Evolutionary conservation across 2,329 filamentous ascomycete species (phyloP), one percentile per base, ranked within the genome.

Genomic region (Blastomyces percursus): DNA sequence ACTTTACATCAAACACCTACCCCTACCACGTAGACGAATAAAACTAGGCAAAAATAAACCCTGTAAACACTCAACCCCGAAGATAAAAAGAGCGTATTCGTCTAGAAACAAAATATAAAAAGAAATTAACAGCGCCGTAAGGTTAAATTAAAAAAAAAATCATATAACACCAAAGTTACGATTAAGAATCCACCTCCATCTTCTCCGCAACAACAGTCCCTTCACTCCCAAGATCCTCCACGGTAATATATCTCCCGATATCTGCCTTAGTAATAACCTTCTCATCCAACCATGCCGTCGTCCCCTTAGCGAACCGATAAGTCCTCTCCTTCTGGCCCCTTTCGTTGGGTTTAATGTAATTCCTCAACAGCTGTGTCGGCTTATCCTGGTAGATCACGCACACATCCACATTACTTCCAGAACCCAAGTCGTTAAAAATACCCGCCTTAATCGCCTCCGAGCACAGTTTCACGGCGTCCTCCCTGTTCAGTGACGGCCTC

Each of bases 361-460:
- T 96, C 72, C 94, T 84, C 83, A 95, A 83, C 74, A 99, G 78
- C 69, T 79, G 70, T 35, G 90, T 94, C 35, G 94, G 96, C 86
- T 96, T 96, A 70, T 96, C 92, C 71, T 87, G 84, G 65, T 93
- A 96, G 74, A 99, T 99, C 71, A 99, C 85, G 67, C 91, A 93
- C 42, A 99, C 89, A 73, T 99, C 95, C 63, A 99, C 94, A 75
- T 99, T 99, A 74, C 90, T 96, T 71, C 94, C 94, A 3, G 91
- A 96, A 16, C 94, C 94, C 74, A 99, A 75, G 78, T 99, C 94
- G 82, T 99, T 99, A 82, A 94, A 99, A 79, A 99, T 96, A 86
- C 94, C 94, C 12, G 95, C 89, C 79, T 91, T 82, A 72, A 99
- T 96, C 56, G 93, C 93, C 69, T 96, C 87, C 62, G 88, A 84